Percentiles rank a stretch among this genome's conserved stretches.
Evolutionary conservation across 108 stramenopile species (phyloP).

Genomic region (Skeletonema costatum): DNA sequence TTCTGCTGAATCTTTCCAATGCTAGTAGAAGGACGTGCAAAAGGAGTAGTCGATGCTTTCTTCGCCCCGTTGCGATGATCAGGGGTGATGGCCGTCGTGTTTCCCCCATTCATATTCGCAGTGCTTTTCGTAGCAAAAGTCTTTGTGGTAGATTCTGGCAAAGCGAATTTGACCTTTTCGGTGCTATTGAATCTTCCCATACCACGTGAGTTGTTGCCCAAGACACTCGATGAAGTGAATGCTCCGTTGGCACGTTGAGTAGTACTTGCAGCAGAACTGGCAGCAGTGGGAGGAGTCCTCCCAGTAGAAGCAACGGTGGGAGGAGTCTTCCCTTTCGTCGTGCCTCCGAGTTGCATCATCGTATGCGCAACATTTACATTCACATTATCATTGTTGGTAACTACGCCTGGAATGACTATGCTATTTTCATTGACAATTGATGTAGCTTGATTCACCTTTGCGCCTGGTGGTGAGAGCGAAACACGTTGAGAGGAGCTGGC

Average conservation of each 20-base stretch:
- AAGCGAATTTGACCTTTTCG: slow-evolving; percentile 19
- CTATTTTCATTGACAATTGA: slow-evolving; percentile 11
- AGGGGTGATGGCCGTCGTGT: slow-evolving; percentile 20
- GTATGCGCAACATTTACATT: background rate
- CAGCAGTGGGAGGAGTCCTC: background rate
- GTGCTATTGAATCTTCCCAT: slow-evolving; percentile 12
- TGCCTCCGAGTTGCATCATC: background rate
- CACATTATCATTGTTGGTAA: background rate
- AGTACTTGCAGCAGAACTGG: background rate
- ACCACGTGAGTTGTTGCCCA: slow-evolving; percentile 4
- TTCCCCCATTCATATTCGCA: background rate
- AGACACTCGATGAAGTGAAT: background rate
- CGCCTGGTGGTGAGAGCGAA: background rate
- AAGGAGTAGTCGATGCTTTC: background rate
- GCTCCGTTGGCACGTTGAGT: background rate
- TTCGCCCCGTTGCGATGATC: slow-evolving; percentile 18
- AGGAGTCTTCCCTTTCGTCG: background rate
- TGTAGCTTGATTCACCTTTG: background rate
- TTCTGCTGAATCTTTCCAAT: background rate
- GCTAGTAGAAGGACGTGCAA: background rate
- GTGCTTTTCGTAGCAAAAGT: background rate
- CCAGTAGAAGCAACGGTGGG: no score
- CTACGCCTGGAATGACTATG: slow-evolving; percentile 34
- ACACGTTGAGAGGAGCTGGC: background rate
- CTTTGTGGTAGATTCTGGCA: background rate